These are phyloP conservation scores for Metarhizium sp. DNA, from an alignment of 2,329 filamentous ascomycete species.

Conservation along the genomic window DNA sequence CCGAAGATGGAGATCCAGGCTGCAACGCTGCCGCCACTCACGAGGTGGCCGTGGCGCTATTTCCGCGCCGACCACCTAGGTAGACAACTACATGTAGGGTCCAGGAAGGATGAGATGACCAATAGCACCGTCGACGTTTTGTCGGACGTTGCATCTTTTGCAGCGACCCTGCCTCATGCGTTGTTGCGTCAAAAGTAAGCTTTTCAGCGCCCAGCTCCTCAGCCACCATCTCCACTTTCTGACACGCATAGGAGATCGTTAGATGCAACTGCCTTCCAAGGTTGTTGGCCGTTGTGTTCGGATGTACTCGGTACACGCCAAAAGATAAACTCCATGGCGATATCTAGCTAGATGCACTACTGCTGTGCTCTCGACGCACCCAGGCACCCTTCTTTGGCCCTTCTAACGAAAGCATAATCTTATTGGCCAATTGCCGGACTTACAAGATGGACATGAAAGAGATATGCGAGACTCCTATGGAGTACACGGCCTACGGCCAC, in stretches of 20 bases:
- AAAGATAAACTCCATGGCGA: not conserved
- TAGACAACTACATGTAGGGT: not conserved
- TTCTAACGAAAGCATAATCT: not conserved
- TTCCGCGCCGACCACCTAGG: not conserved
- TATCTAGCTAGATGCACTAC: not conserved
- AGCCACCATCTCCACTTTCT: not conserved
- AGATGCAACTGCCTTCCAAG: not conserved
- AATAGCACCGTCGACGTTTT: no score
- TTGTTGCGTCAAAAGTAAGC: not conserved
- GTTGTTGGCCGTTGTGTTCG: no score
- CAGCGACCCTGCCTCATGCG: not conserved
- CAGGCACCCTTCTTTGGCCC: not conserved
- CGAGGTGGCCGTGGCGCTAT: not conserved
- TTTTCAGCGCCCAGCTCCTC: not conserved
- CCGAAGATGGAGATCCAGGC: not conserved
- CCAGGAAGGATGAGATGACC: no score
- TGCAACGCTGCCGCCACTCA: not conserved
- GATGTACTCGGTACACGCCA: not conserved
- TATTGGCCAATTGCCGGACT: not conserved
- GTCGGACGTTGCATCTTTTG: not conserved
- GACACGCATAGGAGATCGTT: not conserved
- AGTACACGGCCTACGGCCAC: not conserved
- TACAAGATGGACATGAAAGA: not conserved
- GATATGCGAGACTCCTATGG: not conserved
- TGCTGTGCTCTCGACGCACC: not conserved